Percentiles rank a stretch among this genome's conserved stretches.
phyloP scores from a whole-genome alignment of 208 protist genomes.

The Phytomonas sp. region DNA sequence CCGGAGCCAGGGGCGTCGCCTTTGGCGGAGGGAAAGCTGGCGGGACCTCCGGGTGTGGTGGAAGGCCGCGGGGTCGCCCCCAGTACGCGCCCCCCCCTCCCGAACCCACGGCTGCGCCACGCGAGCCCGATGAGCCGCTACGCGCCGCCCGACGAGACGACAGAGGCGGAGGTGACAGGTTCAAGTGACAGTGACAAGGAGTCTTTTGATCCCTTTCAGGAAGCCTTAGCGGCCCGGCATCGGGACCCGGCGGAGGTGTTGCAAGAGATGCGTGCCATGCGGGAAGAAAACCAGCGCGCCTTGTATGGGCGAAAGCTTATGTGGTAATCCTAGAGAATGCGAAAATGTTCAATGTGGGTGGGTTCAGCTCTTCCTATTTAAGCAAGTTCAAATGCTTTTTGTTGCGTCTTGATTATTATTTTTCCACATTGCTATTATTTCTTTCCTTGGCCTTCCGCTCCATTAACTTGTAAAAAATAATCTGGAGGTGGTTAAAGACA shows the following conservation, averaged over 20 bases:
- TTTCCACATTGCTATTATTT: constrained; percentile 14
- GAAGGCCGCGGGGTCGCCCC: no score
- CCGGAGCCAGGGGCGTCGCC: neutral
- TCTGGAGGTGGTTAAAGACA: neutral
- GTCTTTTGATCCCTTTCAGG: no score
- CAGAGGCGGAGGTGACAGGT: neutral
- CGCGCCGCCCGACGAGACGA: neutral
- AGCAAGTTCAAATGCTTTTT: constrained; percentile 14
- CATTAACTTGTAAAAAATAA: no score
- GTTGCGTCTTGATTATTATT: constrained; percentile 8
- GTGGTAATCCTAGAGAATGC: no score
- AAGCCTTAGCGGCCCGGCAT: constrained; percentile 4
- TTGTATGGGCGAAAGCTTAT: no score
- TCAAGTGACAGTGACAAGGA: no score
- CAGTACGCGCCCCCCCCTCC: no score
- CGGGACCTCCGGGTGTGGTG: no score
- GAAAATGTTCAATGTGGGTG: no score
- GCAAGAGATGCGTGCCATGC: constrained; percentile 38
- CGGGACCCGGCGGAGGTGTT: constrained; percentile 18
- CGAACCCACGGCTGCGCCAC: no score
- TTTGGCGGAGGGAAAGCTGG: no score
- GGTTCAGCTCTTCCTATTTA: no score
- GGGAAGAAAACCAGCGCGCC: constrained; percentile 49
- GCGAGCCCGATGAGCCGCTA: neutral
- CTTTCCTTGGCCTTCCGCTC: neutral